A percentile compares a stretch with the other conserved stretches of the same genome.
Conservation (phyloP, 495 filamentous ascomycete genomes). For the Apodospora peruviana region DNA sequence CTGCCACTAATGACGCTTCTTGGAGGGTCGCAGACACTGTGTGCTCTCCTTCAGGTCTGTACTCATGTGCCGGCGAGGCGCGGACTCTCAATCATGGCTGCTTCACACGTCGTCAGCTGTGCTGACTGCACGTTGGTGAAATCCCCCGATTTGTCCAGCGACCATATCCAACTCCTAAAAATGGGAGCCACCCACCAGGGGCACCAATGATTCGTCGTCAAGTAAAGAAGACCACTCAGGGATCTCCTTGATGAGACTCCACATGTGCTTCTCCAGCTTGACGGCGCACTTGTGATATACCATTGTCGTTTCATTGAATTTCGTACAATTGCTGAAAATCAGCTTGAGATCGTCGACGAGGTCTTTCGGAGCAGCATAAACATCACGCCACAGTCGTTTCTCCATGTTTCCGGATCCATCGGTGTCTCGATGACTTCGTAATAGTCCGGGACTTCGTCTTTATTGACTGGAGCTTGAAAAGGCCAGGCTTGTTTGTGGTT, state of each 20-base stretch:
- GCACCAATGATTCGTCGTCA: too few species aligned
- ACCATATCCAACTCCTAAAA: too few species aligned
- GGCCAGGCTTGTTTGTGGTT: constrained; percentile 90
- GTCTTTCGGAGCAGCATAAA: constrained; percentile 79
- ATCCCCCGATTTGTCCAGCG: too few species aligned
- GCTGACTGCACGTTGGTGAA: too few species aligned
- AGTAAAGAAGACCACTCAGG: constrained; percentile 70
- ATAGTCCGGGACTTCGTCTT: constrained; percentile 90
- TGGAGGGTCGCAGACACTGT: too few species aligned
- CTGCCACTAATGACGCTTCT: too few species aligned
- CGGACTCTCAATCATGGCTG: too few species aligned
- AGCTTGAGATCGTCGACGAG: constrained; percentile 82
- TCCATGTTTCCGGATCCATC: constrained; percentile 96
- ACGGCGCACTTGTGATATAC: constrained; percentile 90
- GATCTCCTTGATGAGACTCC: constrained; percentile 77
- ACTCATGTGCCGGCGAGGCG: too few species aligned
- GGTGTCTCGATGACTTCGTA: constrained; percentile 92
- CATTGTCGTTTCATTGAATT: constrained; percentile 89
- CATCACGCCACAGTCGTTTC: constrained; percentile 78
- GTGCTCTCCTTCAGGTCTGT: too few species aligned
- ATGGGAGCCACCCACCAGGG: too few species aligned
- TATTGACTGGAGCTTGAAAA: constrained; percentile 85
- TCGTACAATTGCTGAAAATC: constrained; percentile 86
- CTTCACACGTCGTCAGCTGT: too few species aligned
- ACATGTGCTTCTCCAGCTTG: constrained; percentile 94